These are phyloP conservation scores for Colletotrichum noveboracense DNA, from an alignment of 2,329 filamentous ascomycete species.

Conservation along the genomic window DNA sequence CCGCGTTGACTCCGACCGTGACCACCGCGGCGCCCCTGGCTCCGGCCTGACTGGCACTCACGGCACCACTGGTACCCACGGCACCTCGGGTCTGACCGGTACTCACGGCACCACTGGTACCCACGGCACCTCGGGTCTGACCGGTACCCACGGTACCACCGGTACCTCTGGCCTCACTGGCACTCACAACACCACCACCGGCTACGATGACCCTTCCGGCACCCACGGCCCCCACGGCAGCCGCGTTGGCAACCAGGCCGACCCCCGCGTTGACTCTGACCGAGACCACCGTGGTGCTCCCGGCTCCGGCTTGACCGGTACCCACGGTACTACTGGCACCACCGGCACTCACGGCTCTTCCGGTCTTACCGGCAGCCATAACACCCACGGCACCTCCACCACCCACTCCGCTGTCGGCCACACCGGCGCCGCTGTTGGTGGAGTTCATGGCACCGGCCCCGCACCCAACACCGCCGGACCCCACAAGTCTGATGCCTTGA, in stretches of 20 bases:
- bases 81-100: conserved; percentile 27
- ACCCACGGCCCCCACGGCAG: conserved; percentile 32
- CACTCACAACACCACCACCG: neutral
- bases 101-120: conserved; percentile 35
- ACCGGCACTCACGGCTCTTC: conserved; percentile 16
- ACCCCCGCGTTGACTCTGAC: neutral
- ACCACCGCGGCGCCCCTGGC: conserved; percentile 25
- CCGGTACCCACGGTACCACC: conserved; percentile 33
- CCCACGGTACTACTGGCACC: conserved; percentile 7
- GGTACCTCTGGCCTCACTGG: conserved; percentile 22
- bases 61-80: conserved; percentile 3
- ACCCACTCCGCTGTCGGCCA: conserved; percentile 39
- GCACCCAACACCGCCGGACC: conserved; percentile 39
- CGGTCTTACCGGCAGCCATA: conserved; percentile 24
- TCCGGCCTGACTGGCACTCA: conserved; percentile 9
- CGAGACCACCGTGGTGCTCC: conserved; percentile 28
- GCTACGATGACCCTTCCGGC: neutral
- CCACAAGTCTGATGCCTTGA: conserved; percentile 57
- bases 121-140: conserved; percentile 25
- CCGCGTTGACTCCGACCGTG: conserved; percentile 51
- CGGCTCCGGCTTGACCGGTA: conserved; percentile 6
- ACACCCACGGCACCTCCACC: conserved; percentile 44
- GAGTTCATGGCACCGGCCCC: conserved; percentile 29
- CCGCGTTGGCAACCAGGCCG: neutral
- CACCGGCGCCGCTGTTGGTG: conserved; percentile 27